Base-by-base conservation (phyloP, 805 yeast genomes). In the Candida nitratophila region DNA sequence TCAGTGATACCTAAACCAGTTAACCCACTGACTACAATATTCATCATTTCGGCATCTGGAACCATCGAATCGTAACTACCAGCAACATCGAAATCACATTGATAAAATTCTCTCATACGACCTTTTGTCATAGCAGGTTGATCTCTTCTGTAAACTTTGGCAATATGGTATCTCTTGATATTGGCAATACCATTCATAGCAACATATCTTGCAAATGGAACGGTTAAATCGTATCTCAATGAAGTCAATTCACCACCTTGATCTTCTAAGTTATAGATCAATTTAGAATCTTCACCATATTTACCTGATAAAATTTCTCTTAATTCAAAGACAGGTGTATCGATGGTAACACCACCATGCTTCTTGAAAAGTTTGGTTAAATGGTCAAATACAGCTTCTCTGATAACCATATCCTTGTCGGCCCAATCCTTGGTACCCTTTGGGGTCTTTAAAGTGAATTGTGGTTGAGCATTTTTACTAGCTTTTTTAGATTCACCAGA, bases 111-210 rank as follows among this genome's bases (percentile, higher is more conserved):
- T 77, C 99, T 86, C 99, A 93, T 93, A 68, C 99, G 80, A 49
- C 99, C 99, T 68, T 93, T 93, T 42, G 98, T 91, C 99, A 93
- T 93, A 9, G 99, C 99, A 5, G 99, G 99, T 68, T 93, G 99
- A 64, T 93, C 99, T 69, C 99, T 85, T 71, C 99, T 82, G 69
- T 93, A 93, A 44, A 93, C 99, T 65, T 93, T 93, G 54, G 99
- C 99, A 51, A 93, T 87, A 69, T 93, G 99, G 64, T 81, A 93
- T 61, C 99, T 77, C 69, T 93, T 93, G 66, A 93, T 91, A 59
- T 73, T 78, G 55, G 87, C 83, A 48, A 93, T 78, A 56, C 86
- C 88, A 70, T 93, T 93, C 87, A 88, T 86, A 17, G 99, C 99
- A 44, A 91, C 95, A 59, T 77, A 93, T 61, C 99, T 79, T 14